Base-by-base conservation (phyloP, 306 rosid species). In the Alnus rubra region DNA sequence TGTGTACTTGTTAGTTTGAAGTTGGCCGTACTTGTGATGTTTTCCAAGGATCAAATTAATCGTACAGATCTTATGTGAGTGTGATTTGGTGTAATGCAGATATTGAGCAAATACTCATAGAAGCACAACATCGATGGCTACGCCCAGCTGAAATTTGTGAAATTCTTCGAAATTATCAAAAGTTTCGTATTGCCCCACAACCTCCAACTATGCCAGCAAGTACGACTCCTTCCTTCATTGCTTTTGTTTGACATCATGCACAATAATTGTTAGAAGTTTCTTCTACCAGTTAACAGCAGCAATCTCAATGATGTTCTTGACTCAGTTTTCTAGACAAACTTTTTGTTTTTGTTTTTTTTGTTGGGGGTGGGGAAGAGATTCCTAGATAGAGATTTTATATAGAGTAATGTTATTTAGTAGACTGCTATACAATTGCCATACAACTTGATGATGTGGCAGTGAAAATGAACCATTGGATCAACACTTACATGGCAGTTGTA, bases 91-190 rank as follows among this genome's bases (percentile, higher is more conserved):
- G 82, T 76, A 70, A 71, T 78, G 80, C 90, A 94, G 97, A 84
- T 87, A 85, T 92, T 77, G 72, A 81, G 69, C 94, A 89, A 69
- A 88, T 90, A 73, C 80, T 86, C 39, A 9, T 71, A n/a, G 96
- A 94, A 84, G 98, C 97, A 49, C 92, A 92, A 35, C 83, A 88
- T 77, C 91, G 98, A 84, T 94, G 98, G 98, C 82, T 94, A 31
- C 98, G 97, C 44, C 97, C 97, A 37, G 94, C 90, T 73, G 97
- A 94, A 82, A 90, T 94, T 74, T 94, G 97, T 67, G 92, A 84
- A 89, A 90, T 94, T 86, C 97, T 94, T 62, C 79, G 81, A 59
- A 94, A 94, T 68, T 83, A 85, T 76, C 78, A 71, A 4, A 78
- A 59, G 33, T 92, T 92, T 73, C 78, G 9, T 68, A 86, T 94